A percentile compares a stretch with the other conserved stretches of the same genome.
These are phyloP conservation scores for Mrakia frigida DNA, from an alignment of 768 basidiomycete species.

Conservation along the genomic window DNA sequence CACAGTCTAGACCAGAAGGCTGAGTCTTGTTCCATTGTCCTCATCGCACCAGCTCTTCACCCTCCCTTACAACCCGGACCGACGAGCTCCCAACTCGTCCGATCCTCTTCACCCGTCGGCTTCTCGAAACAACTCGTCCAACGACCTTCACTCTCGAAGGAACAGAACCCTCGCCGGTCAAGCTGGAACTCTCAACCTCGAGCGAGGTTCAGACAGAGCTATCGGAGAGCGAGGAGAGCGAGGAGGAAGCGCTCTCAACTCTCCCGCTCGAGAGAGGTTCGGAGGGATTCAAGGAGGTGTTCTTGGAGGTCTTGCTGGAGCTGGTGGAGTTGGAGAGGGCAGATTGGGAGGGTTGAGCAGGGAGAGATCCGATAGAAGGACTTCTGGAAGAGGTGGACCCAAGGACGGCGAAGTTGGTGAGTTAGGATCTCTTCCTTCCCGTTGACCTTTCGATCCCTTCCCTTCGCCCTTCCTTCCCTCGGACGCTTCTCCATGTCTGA, in stretches of 20 bases:
- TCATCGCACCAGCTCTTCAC: conserved; percentile 18
- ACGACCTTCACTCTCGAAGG: conserved; percentile 2
- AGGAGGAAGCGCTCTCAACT: conserved; percentile 25
- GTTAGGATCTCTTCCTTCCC: neutral
- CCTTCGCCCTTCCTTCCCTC: neutral
- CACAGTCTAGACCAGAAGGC: too few relatives aligned
- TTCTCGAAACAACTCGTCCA: conserved; percentile 11
- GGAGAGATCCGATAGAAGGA: conserved; percentile 1
- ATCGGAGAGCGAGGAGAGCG: conserved; percentile 1
- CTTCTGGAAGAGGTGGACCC: conserved; percentile 1
- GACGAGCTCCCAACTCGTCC: conserved; percentile 26
- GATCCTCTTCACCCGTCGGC: conserved; percentile 12
- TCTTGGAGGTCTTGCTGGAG: conserved; percentile 30
- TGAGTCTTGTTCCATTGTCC: neutral
- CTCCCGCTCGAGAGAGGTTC: conserved; percentile 29
- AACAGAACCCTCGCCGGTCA: conserved; percentile 6
- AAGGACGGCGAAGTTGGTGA: conserved; percentile 14
- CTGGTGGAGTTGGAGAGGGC: conserved; percentile 17
- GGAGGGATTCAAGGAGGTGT: conserved; percentile 32
- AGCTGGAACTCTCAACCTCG: conserved; percentile 18
- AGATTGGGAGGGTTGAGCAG: conserved; percentile 14
- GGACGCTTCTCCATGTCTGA: neutral
- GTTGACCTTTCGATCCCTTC: neutral
- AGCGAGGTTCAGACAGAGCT: conserved; percentile 9
- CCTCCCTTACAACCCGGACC: conserved; percentile 30